Percentiles rank a stretch among this genome's conserved stretches.
Evolutionary conservation across 495 filamentous ascomycete species (phyloP).

Genomic region (Hypoxylon intermedium): DNA sequence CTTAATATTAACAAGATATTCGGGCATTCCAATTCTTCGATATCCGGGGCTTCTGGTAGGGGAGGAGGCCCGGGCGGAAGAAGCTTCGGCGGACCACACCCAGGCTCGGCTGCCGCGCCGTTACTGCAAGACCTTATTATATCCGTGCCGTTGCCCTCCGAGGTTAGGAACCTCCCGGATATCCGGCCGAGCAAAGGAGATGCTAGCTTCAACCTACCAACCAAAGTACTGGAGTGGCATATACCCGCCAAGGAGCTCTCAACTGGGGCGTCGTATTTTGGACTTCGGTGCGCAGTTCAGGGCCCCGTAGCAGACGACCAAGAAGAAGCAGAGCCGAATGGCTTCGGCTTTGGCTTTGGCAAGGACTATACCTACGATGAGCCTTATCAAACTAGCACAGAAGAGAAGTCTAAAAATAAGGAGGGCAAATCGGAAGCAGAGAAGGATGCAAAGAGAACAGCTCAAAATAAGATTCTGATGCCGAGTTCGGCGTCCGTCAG

Average conservation of each 20-base stretch:
- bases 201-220: conserved; percentile 76
- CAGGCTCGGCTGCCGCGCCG: conserved; percentile 62
- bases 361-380: conserved; percentile 70
- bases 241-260: conserved; percentile 72
- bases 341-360: conserved; percentile 59
- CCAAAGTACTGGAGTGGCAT: conserved; percentile 79
- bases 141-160: conserved; percentile 78
- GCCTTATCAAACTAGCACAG: conserved; percentile 55
- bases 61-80: conserved; percentile 60
- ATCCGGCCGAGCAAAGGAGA: conserved; percentile 85
- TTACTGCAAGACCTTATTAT: conserved; percentile 81
- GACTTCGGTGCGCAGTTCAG: conserved; percentile 77
- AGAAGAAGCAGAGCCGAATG: conserved; percentile 61
- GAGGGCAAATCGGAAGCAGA: conserved; percentile 51
- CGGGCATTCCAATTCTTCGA: conserved; percentile 50
- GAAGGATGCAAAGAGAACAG: conserved; percentile 60
- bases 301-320: conserved; percentile 68
- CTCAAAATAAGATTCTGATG: conserved; percentile 85
- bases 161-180: conserved; percentile 86
- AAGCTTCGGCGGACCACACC: conserved; percentile 50
- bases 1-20: conserved; percentile 72
- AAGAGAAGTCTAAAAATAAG: conserved; percentile 49
- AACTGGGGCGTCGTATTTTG: conserved; percentile 70
- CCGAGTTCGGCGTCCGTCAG: conserved; percentile 84
- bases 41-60: conserved; percentile 57